Evolutionary conservation across 352 stramenopile species (phyloP).

Genomic region (Phytophthora aleatoria): DNA sequence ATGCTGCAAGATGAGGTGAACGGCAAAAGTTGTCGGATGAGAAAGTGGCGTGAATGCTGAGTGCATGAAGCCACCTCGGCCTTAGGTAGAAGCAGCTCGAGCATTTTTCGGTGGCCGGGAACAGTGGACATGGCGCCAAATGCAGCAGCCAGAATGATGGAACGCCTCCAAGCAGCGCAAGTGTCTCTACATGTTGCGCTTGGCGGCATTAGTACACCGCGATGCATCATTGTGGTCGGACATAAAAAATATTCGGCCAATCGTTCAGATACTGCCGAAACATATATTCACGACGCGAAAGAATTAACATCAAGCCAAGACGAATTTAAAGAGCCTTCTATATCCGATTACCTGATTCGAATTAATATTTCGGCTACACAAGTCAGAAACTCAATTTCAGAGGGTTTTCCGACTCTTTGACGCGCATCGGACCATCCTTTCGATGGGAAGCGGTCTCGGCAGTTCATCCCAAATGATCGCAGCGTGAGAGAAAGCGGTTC

Average conservation of each 20-base stretch:
- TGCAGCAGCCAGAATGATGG: constrained; percentile 1
- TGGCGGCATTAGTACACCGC: constrained; percentile 14
- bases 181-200: constrained; percentile 10
- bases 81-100: background rate
- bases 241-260: constrained; percentile 26
- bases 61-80: constrained; percentile 19
- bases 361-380: background rate
- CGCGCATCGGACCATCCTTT: constrained; percentile 12
- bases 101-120: constrained; percentile 9
- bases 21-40: constrained; percentile 24
- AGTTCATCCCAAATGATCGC: background rate
- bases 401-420: constrained; percentile 31
- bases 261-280: constrained; percentile 5
- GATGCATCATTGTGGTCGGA: constrained; percentile 11
- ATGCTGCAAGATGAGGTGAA: constrained; percentile 30
- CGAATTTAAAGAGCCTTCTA: background rate
- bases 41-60: constrained; percentile 8
- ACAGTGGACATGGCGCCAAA: background rate
- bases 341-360: background rate
- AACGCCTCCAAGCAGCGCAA: constrained; percentile 25
- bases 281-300: constrained; percentile 22
- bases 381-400: constrained; percentile 12
- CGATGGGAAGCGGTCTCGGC: background rate
- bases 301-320: background rate
- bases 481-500: background rate